Evolutionary conservation across 2,329 filamentous ascomycete species (phyloP), one percentile per base, ranked within the genome.

Genomic region (Penicillium sumatraense): DNA sequence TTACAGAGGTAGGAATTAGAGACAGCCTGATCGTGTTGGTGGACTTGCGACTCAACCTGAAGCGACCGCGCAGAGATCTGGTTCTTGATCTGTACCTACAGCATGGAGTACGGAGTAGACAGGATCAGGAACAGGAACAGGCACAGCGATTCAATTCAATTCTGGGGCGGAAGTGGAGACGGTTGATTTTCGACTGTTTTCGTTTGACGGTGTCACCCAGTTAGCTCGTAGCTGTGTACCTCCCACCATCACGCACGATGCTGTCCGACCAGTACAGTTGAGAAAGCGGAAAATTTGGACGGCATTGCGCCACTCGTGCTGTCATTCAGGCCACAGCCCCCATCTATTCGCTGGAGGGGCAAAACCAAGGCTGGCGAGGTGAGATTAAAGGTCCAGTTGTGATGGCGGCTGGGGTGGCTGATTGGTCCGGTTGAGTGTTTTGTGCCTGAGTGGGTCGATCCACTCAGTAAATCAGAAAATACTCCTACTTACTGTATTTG

Each of bases 301-400:
- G 23, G 8, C 23, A 44, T 46, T 46, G 42, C 21, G 42, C 26
- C 42, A 46, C 26, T 9, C 18, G 8, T 2, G 27, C 26, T 46
- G 42, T 21, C 42, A 46, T 31, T 16, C 26, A 31, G n/a, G 42
- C 10, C 8, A 6, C 16, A 2, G 16, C 13, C 10, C 26, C 16
- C 23, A 16, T 27, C 18, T 29, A 46, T 46, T 46, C 26, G 42
- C 9, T 45, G n/a, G 38, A 2, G 8, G 16, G 40, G n/a, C n/a
- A 44, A 26, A 27, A 27, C 11, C 23, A 16, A 27, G 40, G 14
- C 40, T 44, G n/a, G 26, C 42, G 26, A 46, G 26, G 14, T 46
- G 42, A 46, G 42, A 46, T 46, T 46, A 46, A 46, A 46, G 42
- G 42, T 46, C 42, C 16, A 13, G 16, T 46, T 46, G 42, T 20